Evolutionary conservation across 495 filamentous ascomycete species (phyloP), one percentile per base, ranked within the genome.

Genomic region (Delitschia confertaspora): DNA sequence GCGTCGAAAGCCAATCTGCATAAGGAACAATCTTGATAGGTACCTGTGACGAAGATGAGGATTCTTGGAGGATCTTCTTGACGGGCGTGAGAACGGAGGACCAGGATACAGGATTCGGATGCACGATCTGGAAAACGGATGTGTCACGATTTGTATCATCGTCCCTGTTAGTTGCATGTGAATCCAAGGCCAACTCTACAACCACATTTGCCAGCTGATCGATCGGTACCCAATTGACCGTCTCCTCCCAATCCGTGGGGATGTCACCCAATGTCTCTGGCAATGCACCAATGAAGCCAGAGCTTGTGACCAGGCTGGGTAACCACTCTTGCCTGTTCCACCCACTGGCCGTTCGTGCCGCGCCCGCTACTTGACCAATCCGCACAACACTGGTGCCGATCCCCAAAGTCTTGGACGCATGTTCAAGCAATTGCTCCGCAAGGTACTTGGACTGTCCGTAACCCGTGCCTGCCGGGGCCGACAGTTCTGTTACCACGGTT

Each of bases 251-350:
- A n/a, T n/a, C n/a, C n/a, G n/a, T n/a, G n/a, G n/a, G n/a, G 3
- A 32, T 13, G 14, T 25, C n/a, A 16, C 39, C 39, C 6, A 42
- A 29, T n/a, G 39, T 20, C 1, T 16, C 39, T 18, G 39, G 39
- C 13, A 42, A 29, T 9, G 16, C 16, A 10, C 39, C 18, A 6
- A 42, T 3, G 29, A 18, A 20, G 2, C 18, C 13, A 3, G 26
- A 42, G 25, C 26, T 33, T 9, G 7, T 32, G 26, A 42, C 25
- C 25, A 42, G 11, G 26, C 39, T 42, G 6, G 39, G 39, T 4
- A 42, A 21, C 39, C 39, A 45, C 22, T 45, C 42, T 30, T 45
- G 31, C 30, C 19, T 35, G n/a, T 16, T 38, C 42, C 42, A 45
- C 20, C 16, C 22, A 14, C 46, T 23, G 11, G 11, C 14, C 17